Evolutionary conservation across 257 asterid genomes (phyloP).

Genomic region (Pogostemon cablin): DNA sequence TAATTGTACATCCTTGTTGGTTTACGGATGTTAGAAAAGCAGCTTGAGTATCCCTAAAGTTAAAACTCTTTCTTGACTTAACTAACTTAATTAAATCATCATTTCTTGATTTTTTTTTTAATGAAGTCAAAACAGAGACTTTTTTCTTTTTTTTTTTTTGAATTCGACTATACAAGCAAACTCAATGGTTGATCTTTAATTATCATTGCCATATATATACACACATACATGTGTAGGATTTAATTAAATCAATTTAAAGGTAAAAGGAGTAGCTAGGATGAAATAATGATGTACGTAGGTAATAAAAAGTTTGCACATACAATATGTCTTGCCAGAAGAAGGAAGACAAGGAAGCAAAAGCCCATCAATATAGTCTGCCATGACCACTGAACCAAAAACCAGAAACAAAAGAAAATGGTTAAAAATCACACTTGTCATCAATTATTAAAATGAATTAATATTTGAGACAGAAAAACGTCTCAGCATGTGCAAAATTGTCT

Average conservation of each 20-base stretch:
- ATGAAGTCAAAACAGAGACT: no score
- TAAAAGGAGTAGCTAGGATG: background rate
- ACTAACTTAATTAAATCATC: no score
- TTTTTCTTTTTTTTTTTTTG: background rate
- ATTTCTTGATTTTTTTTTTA: no score
- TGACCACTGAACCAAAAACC: slow-evolving; percentile 74
- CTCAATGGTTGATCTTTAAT: no score
- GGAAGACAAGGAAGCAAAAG: slow-evolving; percentile 71
- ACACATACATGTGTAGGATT: background rate
- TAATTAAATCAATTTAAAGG: background rate
- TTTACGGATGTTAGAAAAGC: no score
- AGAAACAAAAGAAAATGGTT: background rate
- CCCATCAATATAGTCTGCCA: slow-evolving; percentile 96
- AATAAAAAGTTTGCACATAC: slow-evolving; percentile 44
- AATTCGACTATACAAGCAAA: no score
- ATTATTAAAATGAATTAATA: background rate
- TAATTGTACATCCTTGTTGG: no score
- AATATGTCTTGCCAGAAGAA: slow-evolving; percentile 73
- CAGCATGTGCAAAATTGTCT: slow-evolving; percentile 44
- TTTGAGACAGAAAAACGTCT: slow-evolving; percentile 35
- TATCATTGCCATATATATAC: background rate
- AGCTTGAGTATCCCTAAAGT: background rate
- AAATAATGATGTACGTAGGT: background rate
- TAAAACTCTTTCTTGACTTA: no score
- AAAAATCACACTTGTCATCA: background rate